A percentile compares a stretch with the other conserved stretches of the same genome.
Evolutionary conservation across 371 early-diverging fungal genomes (phyloP).

Genomic region (Rhizopus delemar): DNA sequence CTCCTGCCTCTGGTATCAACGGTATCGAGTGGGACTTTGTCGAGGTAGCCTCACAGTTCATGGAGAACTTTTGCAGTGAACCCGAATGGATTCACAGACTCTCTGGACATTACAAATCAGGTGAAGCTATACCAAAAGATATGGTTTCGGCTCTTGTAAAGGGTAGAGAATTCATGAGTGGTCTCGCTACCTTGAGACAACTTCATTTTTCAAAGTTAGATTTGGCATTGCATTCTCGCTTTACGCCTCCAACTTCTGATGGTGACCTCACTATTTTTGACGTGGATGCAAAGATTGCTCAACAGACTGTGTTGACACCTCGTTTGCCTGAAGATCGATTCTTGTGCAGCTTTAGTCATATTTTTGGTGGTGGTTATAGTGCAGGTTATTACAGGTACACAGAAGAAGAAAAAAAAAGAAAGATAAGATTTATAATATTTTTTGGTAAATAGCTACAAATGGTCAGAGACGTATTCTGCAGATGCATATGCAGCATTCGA

Average conservation of each 20-base stretch:
- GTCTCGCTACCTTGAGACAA: conserved; percentile 63
- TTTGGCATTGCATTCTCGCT: conserved; percentile 59
- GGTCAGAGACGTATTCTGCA: conserved; percentile 69
- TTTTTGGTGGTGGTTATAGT: conserved; percentile 67
- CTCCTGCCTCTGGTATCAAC: conserved; percentile 69
- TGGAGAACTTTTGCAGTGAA: conserved; percentile 73
- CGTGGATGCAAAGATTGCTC: conserved; percentile 56
- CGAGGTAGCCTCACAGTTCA: conserved; percentile 70
- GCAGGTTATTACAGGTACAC: conserved; percentile 64
- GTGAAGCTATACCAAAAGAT: conserved; percentile 60
- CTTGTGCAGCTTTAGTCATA: conserved; percentile 66
- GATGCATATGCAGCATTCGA: conserved; percentile 72
- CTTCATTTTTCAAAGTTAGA: conserved; percentile 65
- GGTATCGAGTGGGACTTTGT: conserved; percentile 71
- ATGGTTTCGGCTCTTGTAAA: conserved; percentile 60
- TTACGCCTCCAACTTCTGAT: conserved; percentile 31
- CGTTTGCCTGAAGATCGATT: conserved; percentile 60
- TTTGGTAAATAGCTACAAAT: conserved; percentile 56
- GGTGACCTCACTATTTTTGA: conserved; percentile 56
- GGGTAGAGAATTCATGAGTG: conserved; percentile 57
- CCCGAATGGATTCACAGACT: conserved; percentile 57
- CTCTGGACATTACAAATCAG: conserved; percentile 61
- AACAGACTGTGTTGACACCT: conserved; percentile 51
- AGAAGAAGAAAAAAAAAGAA: conserved; percentile 1
- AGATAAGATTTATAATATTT: background rate